Evolutionary conservation across 495 filamentous ascomycete species (phyloP), one percentile per base, ranked within the genome.

Genomic region (Venustampulla echinocandica): DNA sequence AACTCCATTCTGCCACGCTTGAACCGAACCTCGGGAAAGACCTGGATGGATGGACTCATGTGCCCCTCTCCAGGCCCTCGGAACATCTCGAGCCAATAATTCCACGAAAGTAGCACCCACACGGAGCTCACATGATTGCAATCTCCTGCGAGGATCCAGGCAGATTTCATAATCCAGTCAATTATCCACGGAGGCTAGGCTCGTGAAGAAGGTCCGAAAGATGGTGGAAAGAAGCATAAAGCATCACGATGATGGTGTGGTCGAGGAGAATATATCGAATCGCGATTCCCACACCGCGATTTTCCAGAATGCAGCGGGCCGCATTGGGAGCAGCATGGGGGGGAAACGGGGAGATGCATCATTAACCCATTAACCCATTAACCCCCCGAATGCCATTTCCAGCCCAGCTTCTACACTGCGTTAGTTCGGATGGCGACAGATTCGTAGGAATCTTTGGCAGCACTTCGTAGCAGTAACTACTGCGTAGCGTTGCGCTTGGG

Each of bases 51-150:
- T 7, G n/a, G n/a, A n/a, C 27, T 30, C 27, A 30, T 7, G 7
- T 7, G 49, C 42, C 44, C 17, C 50, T 39, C 42, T 49, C 53
- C 44, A 52, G 48, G 53, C 46, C 48, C 27, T 45, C n/a, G 10
- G 14, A 43, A 23, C 13, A 7, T 38, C 19, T 49, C 47, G 44
- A 28, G 17, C 52, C 51, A 58, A 54, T 58, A 46, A 45, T 14
- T 39, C 10, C 6, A 18, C 24, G 39, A 33, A 7, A 39, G n/a
- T n/a, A 22, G 10, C 44, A 46, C 47, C 46, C 50, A 55, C 48
- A 59, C 52, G 30, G 21, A 42, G 18, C 52, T 59, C 56, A 55
- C 56, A 55, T 59, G 56, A 59, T 20, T 50, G 42, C 44, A 46
- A 22, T 34, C 21, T 50, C 45, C 50, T 59, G 56, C 56, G 56